Evolutionary conservation across 129 eudicot genomes (phyloP), one percentile per base, ranked within the genome.

Genomic region (Saposhnikovia divaricata): DNA sequence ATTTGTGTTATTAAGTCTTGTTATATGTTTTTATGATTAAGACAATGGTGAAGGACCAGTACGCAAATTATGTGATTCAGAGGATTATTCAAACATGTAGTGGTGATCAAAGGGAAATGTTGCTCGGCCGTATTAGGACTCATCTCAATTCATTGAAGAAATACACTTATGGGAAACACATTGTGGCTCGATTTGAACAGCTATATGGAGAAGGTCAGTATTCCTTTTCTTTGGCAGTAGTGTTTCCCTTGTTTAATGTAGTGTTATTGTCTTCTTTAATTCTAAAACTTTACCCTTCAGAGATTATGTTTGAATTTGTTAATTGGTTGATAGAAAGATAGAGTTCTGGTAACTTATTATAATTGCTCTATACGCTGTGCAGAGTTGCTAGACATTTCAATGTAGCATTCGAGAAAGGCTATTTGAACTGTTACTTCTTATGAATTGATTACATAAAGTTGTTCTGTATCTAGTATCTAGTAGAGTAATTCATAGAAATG

Each of bases 31-130:
- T 80, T 72, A 59, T 76, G 78, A 43, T 53, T 47, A 65, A 92
- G 97, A 85, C 88, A 66, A 92, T 92, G 97, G 91, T 92, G 91
- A 92, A 92, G 78, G 97, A 92, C 88, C 96, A 92, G 74, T 92
- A 84, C 61, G 97, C 97, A 79, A 92, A 92, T 83, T 92, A 92
- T 85, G 97, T 92, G 65, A 84, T 92, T 83, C 97, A 92, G 81
- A 92, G 86, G 90, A 87, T 92, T 66, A 87, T 92, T 81, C 90
- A 92, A 80, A 88, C 78, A 40, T 88, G 93, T 53, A 81, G 81
- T 14, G 82, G 65, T 9, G 87, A 80, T 46, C 93, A 92, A 37
- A 85, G 89, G 79, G 90, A 90, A 72, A 42, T 83, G 82, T 79
- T 92, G 72, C 89, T 88, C 37, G 84, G 89, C 72, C 87, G 87